These are phyloP conservation scores for Daedalea quercina DNA, from an alignment of 768 basidiomycete species.

Conservation along the genomic window DNA sequence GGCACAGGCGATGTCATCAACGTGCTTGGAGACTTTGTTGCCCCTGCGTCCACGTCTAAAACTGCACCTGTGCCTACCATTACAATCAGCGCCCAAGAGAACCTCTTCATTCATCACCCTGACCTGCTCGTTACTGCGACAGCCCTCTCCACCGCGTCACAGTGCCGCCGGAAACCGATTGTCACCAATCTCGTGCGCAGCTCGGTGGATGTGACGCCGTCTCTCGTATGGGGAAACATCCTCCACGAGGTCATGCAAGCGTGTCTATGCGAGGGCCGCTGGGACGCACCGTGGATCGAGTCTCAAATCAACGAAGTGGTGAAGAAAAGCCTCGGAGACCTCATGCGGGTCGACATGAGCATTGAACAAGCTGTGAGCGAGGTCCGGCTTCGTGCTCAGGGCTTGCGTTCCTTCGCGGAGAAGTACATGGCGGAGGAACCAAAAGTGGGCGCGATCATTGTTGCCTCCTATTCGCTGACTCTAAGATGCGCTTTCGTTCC, in stretches of 20 bases:
- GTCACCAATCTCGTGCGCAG: slow-evolving; percentile 58
- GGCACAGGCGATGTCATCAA: slow-evolving; percentile 73
- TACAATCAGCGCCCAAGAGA: slow-evolving; percentile 51
- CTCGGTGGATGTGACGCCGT: slow-evolving; percentile 52
- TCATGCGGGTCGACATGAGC: slow-evolving; percentile 51
- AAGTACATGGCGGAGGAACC: slow-evolving; percentile 60
- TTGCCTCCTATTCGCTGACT: neutral
- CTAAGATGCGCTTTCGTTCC: neutral
- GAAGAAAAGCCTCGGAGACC: slow-evolving; percentile 45
- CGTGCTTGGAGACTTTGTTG: slow-evolving; percentile 47
- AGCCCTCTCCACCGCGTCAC: slow-evolving; percentile 73
- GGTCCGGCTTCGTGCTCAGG: slow-evolving; percentile 53
- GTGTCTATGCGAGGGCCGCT: slow-evolving; percentile 54
- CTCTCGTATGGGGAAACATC: slow-evolving; percentile 87
- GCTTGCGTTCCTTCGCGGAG: slow-evolving; percentile 55
- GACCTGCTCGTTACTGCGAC: slow-evolving; percentile 91
- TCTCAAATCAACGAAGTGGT: slow-evolving; percentile 51
- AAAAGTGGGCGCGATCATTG: slow-evolving; percentile 38
- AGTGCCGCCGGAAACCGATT: slow-evolving; percentile 85
- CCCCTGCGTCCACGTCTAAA: slow-evolving; percentile 23
- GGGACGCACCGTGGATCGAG: slow-evolving; percentile 61
- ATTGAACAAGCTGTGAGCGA: slow-evolving; percentile 64
- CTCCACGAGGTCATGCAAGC: slow-evolving; percentile 88
- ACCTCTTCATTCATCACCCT: slow-evolving; percentile 83
- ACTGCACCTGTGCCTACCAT: slow-evolving; percentile 40